Evolutionary conservation across 441 rosid genomes (phyloP).

Genomic region (Bocquillonia castaneifolia): DNA sequence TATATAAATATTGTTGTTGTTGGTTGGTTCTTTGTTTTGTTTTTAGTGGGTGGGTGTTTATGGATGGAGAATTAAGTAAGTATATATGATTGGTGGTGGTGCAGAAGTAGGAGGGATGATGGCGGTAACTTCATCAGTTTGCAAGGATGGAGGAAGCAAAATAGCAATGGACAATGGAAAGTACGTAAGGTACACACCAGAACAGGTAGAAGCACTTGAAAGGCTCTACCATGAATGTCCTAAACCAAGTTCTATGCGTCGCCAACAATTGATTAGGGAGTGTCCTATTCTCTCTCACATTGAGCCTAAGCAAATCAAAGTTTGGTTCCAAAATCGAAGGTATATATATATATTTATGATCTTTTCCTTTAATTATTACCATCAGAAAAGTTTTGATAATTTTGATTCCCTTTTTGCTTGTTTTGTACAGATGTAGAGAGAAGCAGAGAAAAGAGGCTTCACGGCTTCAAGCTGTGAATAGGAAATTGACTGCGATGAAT

Average conservation of each 20-base stretch:
- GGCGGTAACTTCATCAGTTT: conserved; percentile 54
- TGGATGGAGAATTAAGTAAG: background rate
- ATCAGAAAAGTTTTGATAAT: background rate
- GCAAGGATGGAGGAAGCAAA: conserved; percentile 34
- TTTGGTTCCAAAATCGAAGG: conserved; percentile 98
- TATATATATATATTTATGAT: conserved; percentile 17
- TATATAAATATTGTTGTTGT: background rate
- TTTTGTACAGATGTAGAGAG: conserved; percentile 70
- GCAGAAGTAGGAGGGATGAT: conserved; percentile 37
- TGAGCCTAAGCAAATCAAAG: conserved; percentile 96
- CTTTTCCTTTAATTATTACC: background rate
- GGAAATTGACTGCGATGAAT: conserved; percentile 91
- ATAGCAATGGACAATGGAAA: conserved; percentile 80
- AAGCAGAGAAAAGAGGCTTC: conserved; percentile 96
- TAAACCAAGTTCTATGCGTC: conserved; percentile 91
- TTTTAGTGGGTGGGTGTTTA: background rate
- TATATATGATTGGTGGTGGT: background rate
- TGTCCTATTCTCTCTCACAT: conserved; percentile 95
- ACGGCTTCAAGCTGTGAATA: conserved; percentile 88
- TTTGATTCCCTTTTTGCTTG: background rate
- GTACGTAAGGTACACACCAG: conserved; percentile 95
- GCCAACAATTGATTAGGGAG: conserved; percentile 90
- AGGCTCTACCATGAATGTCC: conserved; percentile 97
- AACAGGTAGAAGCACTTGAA: conserved; percentile 97
- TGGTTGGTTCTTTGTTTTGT: background rate